Evolutionary conservation across 1,284 basidiomycete species (phyloP), one percentile per base, ranked within the genome.

Genomic region (Tilletiopsis washingtonensis): DNA sequence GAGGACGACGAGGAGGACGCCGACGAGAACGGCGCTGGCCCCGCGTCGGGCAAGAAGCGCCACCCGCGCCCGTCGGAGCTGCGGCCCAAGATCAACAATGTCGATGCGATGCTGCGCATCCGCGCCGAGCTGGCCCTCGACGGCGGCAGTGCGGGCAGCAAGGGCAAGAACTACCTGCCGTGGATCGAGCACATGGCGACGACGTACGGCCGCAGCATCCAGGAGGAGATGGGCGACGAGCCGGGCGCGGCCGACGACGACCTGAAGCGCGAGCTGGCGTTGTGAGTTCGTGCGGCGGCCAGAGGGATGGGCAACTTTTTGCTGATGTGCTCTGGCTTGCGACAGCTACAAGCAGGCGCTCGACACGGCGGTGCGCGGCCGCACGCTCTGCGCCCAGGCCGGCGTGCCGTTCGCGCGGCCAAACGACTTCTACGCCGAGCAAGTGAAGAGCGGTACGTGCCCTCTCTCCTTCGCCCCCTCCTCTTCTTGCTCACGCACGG

Each of bases 351-450:
- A 96, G 75, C 88, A 97, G 75, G 90, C 91, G 1, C 78, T 97
- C 0, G 84, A 91, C 61, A 78, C 83, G 27, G 89, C 87, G 9
- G 81, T 84, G 43, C 75, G 80, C 36, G 91, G 90, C 0, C 83
- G 83, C 43, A 73, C 80, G 19, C 82, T 88, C 25, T 88, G 88
- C 41, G 83, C 85, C 65, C 81, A 84, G 59, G 79, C 81, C 40
- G 75, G 76, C 39, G 80, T 93, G 58, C 84, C 89, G 1, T 98
- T 96, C 76, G 84, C 86, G 9, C 84, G 94, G n/a, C 93, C 93
- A 0, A 66, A 81, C 0, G 94, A 98, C 76, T 98, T 91, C 75
- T 98, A 96, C 67, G 93, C 93, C 19, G 93, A 98, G 77, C 98
- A 98, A 93, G 86, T 97, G 67, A 98, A 98, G 77, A 40, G n/a